These are phyloP conservation scores for Gamarada debralockiae DNA, from an alignment of 495 filamentous ascomycete genomes.

Conservation along the genomic window DNA sequence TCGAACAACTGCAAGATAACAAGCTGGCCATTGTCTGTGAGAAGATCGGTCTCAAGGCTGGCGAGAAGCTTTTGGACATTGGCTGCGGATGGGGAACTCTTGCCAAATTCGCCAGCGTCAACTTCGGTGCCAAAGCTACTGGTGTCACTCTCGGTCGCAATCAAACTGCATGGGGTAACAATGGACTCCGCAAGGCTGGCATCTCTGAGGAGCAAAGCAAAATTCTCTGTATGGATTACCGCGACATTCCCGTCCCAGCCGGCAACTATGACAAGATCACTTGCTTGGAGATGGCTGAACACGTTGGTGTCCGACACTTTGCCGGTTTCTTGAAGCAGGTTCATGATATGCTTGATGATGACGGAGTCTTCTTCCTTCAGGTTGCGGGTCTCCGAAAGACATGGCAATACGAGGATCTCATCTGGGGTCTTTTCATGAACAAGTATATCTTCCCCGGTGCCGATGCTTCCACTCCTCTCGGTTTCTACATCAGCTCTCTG, in stretches of 20 bases:
- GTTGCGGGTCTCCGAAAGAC: constrained; percentile 75
- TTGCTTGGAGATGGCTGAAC: constrained; percentile 87
- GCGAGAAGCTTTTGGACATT: constrained; percentile 72
- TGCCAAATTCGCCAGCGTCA: constrained; percentile 67
- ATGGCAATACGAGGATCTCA: constrained; percentile 88
- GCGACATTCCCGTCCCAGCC: constrained; percentile 67
- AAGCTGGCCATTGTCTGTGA: constrained; percentile 80
- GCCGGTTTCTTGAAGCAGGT: constrained; percentile 64
- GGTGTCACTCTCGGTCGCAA: constrained; percentile 78
- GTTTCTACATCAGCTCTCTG: constrained; percentile 62
- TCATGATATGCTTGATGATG: constrained; percentile 83
- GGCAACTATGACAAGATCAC: constrained; percentile 81
- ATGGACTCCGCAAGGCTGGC: constrained; percentile 60
- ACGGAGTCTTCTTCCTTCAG: constrained; percentile 80
- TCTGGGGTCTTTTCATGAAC: constrained; percentile 90
- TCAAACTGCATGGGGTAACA: constrained; percentile 79
- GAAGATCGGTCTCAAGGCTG: constrained; percentile 68
- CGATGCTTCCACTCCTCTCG: constrained; percentile 78
- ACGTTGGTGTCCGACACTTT: constrained; percentile 79
- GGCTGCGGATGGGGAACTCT: constrained; percentile 87
- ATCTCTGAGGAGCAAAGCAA: constrained; percentile 64
- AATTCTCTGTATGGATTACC: constrained; percentile 78
- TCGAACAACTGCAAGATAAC: constrained; percentile 85
- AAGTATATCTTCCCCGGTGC: constrained; percentile 90
- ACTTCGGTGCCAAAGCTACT: constrained; percentile 72